These are phyloP conservation scores for Phytopythium vexans DNA, from an alignment of 352 stramenopile genomes.

Conservation along the genomic window DNA sequence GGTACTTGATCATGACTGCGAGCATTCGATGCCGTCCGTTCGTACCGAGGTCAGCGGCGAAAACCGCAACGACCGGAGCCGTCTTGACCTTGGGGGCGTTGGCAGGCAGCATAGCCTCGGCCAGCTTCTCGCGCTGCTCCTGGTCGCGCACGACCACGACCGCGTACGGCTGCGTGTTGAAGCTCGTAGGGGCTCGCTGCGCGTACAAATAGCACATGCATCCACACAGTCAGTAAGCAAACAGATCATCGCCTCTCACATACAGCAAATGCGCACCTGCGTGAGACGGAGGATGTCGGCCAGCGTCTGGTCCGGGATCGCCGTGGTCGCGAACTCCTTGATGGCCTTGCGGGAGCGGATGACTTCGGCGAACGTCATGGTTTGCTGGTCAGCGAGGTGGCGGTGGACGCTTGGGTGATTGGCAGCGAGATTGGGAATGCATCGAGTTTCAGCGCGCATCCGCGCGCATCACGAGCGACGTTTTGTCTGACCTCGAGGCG, in stretches of 20 bases:
- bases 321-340: slow-evolving; percentile 39
- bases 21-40: not conserved
- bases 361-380: not conserved
- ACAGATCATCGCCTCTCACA: too few relatives aligned
- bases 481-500: too few relatives aligned
- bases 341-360: slow-evolving; percentile 35
- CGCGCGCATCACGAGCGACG: too few relatives aligned
- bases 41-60: slow-evolving; percentile 66
- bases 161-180: slow-evolving; percentile 80
- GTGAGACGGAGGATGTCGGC: slow-evolving; percentile 62
- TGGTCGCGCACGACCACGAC: slow-evolving; percentile 70
- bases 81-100: slow-evolving; percentile 74
- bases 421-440: not conserved
- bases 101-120: slow-evolving; percentile 65
- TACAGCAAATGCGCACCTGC: slow-evolving; percentile 19
- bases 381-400: not conserved
- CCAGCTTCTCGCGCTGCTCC: slow-evolving; percentile 62
- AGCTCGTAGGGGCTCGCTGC: slow-evolving; percentile 64
- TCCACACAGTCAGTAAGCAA: not conserved
- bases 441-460: not conserved
- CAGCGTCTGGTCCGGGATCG: slow-evolving; percentile 53
- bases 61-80: slow-evolving; percentile 72
- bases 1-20: not conserved
- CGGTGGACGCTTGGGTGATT: not conserved
- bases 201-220: not conserved